Base-by-base conservation (phyloP, 2,329 filamentous ascomycete genomes). In the Arthrobotrys pseudoclavata region DNA sequence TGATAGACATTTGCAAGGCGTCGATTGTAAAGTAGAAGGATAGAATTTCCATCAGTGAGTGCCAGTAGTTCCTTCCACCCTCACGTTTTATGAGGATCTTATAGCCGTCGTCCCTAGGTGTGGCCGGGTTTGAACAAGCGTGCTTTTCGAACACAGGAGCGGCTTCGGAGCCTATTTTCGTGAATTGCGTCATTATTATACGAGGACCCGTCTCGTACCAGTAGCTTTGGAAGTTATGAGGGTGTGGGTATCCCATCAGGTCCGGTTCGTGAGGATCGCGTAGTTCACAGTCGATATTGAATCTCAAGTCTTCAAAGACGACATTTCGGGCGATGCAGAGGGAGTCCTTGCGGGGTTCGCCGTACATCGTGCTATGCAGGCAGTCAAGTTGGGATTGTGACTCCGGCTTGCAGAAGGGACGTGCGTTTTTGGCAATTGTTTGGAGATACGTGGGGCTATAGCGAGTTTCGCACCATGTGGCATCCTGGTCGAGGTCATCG, bases 21-120 rank as follows among this genome's bases (percentile, higher is more conserved):
- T 84, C 83, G 20, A 84, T 69, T 3, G 82, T 82, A 79, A 83
- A 81, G 18, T 80, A 82, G 40, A 83, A 80, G 12, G 81, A 82
- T 69, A 83, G 81, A 53, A 84, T 82, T 66, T 84, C 83, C 80
- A 83, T 82, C 24, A 84, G 78, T 6, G 78, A 80, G 69, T 84
- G 83, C 83, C 83, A 84, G 31, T 80, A 79, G 69, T 84, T 84
- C 1, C 24, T 64, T 5, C 80, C 76, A 7, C 83, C 83, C 78
- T 84, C 83, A n/a, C 84, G 81, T 74, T 83, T 83, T 37, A 84
- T 67, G 6, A 83, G 79, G n/a, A 84, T 79, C 6, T 80, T 80
- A 53, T 79, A 77, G 4, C 50, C 52, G 15, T 71, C 67, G 53
- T 77, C 74, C 0, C 62, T 61, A 6, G 60, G 50, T 12, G 74